These are phyloP conservation scores for Cyanidiococcus yangmingshanensis DNA, from an alignment of 23 red algal species.

Conservation along the genomic window DNA sequence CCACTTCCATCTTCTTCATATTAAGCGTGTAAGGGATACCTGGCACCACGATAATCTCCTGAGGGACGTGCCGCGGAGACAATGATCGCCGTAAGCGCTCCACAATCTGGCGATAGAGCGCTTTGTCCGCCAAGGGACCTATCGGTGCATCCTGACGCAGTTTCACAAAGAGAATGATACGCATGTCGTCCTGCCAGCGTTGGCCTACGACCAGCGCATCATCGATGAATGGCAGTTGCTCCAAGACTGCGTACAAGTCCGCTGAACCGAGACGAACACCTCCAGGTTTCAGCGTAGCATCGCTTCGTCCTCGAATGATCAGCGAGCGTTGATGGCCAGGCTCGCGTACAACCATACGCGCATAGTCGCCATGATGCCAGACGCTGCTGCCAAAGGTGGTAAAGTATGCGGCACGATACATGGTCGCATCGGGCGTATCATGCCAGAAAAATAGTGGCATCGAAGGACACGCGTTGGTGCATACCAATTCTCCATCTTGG, in stretches of 20 bases:
- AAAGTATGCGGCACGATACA: constrained; percentile 51
- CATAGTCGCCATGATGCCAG: constrained; percentile 71
- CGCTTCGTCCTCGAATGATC: constrained; percentile 56
- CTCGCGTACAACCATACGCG: constrained; percentile 20
- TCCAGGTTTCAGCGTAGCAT: constrained; percentile 69
- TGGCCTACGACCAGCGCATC: constrained; percentile 37
- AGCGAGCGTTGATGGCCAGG: constrained; percentile 17
- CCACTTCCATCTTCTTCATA: constrained; percentile 74
- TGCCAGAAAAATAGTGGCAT: constrained; percentile 66
- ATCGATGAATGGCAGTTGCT: constrained; percentile 23
- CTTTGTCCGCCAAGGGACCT: not conserved
- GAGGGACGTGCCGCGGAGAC: constrained; percentile 62
- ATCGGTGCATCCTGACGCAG: not conserved
- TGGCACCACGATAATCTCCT: constrained; percentile 28
- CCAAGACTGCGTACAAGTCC: constrained; percentile 48
- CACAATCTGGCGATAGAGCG: constrained; percentile 15
- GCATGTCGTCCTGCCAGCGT: constrained; percentile 24
- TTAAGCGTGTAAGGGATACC: constrained; percentile 56
- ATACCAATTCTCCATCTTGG: constrained; percentile 46
- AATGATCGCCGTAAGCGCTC: constrained; percentile 13
- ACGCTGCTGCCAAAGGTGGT: constrained; percentile 22
- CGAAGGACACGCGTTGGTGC: constrained; percentile 34
- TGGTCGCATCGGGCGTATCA: constrained; percentile 21
- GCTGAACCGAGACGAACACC: constrained; percentile 73
- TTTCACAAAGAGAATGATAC: constrained; percentile 52